These are phyloP conservation scores for Sclerotinia subarctica DNA, from an alignment of 2,329 filamentous ascomycete genomes.

Conservation along the genomic window DNA sequence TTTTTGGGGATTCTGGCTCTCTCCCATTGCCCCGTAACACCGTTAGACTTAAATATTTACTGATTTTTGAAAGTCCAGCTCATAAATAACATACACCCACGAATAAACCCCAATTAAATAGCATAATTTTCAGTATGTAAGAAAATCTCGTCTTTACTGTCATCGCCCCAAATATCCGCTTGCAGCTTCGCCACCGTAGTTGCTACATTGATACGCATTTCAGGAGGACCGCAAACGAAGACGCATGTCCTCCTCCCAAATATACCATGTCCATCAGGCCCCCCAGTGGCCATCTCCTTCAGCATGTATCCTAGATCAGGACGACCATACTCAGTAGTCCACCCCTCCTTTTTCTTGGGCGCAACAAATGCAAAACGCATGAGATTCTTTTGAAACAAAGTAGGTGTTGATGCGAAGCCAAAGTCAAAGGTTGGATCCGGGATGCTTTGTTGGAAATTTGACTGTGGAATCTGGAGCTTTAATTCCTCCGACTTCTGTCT, in stretches of 20 bases:
- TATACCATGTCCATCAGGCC: constrained; percentile 60
- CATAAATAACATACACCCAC: background rate
- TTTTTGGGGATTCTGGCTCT: background rate
- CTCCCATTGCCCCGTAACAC: constrained; percentile 11
- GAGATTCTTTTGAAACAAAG: constrained; percentile 81
- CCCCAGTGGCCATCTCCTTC: constrained; percentile 74
- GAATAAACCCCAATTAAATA: constrained; percentile 49
- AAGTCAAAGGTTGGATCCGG: constrained; percentile 59
- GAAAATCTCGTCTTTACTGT: constrained; percentile 82
- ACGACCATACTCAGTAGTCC: constrained; percentile 88
- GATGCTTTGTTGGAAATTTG: constrained; percentile 13
- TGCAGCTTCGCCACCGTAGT: constrained; percentile 80
- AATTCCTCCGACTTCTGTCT: constrained; percentile 28
- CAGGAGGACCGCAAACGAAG: constrained; percentile 86
- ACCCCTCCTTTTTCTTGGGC: constrained; percentile 70
- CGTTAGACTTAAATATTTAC: constrained; percentile 8
- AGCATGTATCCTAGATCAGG: constrained; percentile 87
- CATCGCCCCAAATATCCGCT: constrained; percentile 75
- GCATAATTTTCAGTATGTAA: constrained; percentile 95
- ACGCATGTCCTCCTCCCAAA: constrained; percentile 82
- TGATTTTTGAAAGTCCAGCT: constrained; percentile 5
- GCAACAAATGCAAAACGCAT: constrained; percentile 87
- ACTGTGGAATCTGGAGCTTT: constrained; percentile 29
- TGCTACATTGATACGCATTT: constrained; percentile 86
- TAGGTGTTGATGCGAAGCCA: constrained; percentile 79